These are phyloP conservation scores for Ligustrum vulgare DNA, from an alignment of 257 asterid genomes.

Conservation along the genomic window DNA sequence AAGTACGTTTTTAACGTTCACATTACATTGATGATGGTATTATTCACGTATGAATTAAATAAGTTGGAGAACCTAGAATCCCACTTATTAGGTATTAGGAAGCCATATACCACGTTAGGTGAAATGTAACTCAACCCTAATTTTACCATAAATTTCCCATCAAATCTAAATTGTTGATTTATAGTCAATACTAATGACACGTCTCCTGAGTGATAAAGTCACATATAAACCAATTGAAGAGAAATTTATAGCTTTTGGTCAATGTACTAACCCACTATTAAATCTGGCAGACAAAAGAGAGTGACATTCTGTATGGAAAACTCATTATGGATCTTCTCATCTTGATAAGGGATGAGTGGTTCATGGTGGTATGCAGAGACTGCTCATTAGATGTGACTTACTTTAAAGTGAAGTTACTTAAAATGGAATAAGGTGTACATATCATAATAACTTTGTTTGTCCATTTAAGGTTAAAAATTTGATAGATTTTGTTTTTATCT, in stretches of 20 bases:
- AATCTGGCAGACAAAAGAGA: conserved; percentile 31
- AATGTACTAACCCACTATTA: conserved; percentile 26
- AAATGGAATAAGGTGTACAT: conserved; percentile 38
- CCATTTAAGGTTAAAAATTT: conserved; percentile 35
- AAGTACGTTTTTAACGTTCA: too few relatives aligned
- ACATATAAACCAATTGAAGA: background rate
- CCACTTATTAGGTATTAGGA: too few relatives aligned
- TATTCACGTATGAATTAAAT: too few relatives aligned
- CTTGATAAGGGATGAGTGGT: background rate
- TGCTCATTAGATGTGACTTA: conserved; percentile 34
- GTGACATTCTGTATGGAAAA: conserved; percentile 23
- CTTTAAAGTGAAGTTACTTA: conserved; percentile 42
- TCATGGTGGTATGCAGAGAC: conserved; percentile 7
- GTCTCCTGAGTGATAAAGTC: background rate
- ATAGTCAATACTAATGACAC: background rate
- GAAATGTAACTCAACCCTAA: too few relatives aligned
- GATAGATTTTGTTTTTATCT: conserved; percentile 40
- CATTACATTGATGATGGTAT: too few relatives aligned
- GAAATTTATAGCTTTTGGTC: conserved; percentile 17
- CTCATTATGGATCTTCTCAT: background rate
- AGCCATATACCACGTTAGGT: too few relatives aligned
- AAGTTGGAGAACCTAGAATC: too few relatives aligned
- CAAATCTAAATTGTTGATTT: background rate
- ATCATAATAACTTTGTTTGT: conserved; percentile 34
- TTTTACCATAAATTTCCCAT: background rate